phyloP scores from a whole-genome alignment of 495 filamentous ascomycete genomes.

The Halenospora varia region DNA sequence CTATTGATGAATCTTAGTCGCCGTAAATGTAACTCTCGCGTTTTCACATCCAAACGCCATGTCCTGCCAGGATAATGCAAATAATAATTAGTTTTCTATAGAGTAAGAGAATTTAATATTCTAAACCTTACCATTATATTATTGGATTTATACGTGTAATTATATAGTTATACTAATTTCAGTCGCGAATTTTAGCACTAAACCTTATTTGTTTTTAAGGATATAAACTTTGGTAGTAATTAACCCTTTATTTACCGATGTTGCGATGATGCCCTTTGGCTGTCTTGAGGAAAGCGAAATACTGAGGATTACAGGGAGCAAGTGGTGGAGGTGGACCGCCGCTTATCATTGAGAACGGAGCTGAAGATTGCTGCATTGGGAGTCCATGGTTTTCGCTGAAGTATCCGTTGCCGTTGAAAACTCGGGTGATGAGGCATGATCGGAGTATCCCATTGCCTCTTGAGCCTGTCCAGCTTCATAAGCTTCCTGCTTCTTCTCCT shows the following conservation, averaged over 20 bases:
- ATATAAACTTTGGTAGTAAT: too few relatives aligned
- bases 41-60: background rate
- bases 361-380: constrained; percentile 5
- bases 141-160: too few relatives aligned
- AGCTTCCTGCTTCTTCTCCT: constrained; percentile 26
- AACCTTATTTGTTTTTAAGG: too few relatives aligned
- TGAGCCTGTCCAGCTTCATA: constrained; percentile 20
- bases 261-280: too few relatives aligned
- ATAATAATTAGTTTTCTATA: background rate
- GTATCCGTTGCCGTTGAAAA: constrained; percentile 13
- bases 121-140: too few relatives aligned
- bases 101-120: too few relatives aligned
- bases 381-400: constrained; percentile 7
- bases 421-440: constrained; percentile 23
- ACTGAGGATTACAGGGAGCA: constrained; percentile 25
- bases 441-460: constrained; percentile 19
- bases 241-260: too few relatives aligned
- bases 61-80: background rate
- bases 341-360: constrained; percentile 5
- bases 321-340: constrained; percentile 19
- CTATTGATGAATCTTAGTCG: background rate
- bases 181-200: too few relatives aligned
- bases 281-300: too few relatives aligned
- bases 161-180: too few relatives aligned
- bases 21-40: background rate